Evolutionary conservation across 2,329 filamentous ascomycete species (phyloP).

Genomic region (Pezicula rhizophila): DNA sequence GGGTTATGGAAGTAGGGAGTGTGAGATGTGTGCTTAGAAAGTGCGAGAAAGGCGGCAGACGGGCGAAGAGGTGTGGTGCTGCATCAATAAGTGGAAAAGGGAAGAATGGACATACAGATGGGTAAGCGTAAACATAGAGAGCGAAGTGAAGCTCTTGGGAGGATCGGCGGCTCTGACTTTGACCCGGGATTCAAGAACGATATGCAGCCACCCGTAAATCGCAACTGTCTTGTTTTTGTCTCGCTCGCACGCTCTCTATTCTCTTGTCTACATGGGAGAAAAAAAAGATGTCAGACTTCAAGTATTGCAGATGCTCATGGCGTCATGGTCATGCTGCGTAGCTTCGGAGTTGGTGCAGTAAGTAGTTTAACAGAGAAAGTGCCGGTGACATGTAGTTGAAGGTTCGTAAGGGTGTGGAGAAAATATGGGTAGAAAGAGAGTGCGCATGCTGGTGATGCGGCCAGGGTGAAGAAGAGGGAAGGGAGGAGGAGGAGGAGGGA

Average conservation of each 20-base stretch:
- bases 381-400: neutral
- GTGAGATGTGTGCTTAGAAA: too few species aligned
- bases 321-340: neutral
- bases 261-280: neutral
- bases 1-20: too few species aligned
- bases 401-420: neutral
- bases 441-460: neutral
- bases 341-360: neutral
- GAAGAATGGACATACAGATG: constrained; percentile 14
- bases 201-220: constrained; percentile 27
- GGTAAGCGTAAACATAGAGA: constrained; percentile 16
- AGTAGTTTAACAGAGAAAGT: neutral
- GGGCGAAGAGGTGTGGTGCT: too few species aligned
- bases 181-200: constrained; percentile 17
- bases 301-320: neutral
- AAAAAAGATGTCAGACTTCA: neutral
- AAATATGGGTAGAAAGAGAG: too few species aligned
- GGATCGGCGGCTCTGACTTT: constrained; percentile 12
- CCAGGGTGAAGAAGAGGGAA: neutral
- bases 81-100: too few species aligned
- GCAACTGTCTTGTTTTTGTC: constrained; percentile 17
- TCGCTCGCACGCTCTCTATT: too few species aligned
- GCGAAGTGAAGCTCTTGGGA: constrained; percentile 21
- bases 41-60: too few species aligned
- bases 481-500: neutral